Evolutionary conservation across 768 basidiomycete genomes (phyloP).

Genomic region (Suillus variegatus): DNA sequence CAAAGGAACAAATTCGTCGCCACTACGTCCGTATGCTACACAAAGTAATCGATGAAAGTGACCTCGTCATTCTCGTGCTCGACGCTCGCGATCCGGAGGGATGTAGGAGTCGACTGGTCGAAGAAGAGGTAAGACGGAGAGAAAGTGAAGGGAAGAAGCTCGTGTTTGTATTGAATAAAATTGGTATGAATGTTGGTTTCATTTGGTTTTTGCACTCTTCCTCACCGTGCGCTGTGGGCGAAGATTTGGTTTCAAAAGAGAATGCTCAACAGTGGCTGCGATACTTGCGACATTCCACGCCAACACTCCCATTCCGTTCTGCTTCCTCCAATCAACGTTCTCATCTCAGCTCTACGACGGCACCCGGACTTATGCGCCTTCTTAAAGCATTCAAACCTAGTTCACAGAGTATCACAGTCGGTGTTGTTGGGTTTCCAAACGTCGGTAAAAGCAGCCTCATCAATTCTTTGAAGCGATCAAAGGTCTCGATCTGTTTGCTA

Average conservation of each 20-base stretch:
- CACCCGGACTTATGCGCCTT: conserved; percentile 75
- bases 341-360: conserved; percentile 77
- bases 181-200: conserved; percentile 56
- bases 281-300: conserved; percentile 89
- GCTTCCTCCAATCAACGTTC: conserved; percentile 74
- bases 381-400: conserved; percentile 82
- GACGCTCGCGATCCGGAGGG: conserved; percentile 97
- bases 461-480: conserved; percentile 86
- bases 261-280: conserved; percentile 92
- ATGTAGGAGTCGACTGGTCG: conserved; percentile 87
- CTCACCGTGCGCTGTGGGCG: background rate
- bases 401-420: conserved; percentile 75
- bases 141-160: conserved; percentile 90
- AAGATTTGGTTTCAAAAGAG: conserved; percentile 86
- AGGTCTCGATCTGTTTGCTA: conserved; percentile 42
- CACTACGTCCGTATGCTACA: conserved; percentile 80
- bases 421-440: conserved; percentile 96
- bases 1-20: conserved; percentile 68
- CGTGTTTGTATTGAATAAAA: conserved; percentile 95
- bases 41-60: conserved; percentile 92
- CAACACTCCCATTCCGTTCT: conserved; percentile 89
- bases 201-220: background rate
- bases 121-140: conserved; percentile 87
- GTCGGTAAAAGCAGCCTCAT: conserved; percentile 96
- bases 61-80: conserved; percentile 86